Conservation (phyloP, 2,329 filamentous ascomycete species). For the Sporothrix pseudoabietina region DNA sequence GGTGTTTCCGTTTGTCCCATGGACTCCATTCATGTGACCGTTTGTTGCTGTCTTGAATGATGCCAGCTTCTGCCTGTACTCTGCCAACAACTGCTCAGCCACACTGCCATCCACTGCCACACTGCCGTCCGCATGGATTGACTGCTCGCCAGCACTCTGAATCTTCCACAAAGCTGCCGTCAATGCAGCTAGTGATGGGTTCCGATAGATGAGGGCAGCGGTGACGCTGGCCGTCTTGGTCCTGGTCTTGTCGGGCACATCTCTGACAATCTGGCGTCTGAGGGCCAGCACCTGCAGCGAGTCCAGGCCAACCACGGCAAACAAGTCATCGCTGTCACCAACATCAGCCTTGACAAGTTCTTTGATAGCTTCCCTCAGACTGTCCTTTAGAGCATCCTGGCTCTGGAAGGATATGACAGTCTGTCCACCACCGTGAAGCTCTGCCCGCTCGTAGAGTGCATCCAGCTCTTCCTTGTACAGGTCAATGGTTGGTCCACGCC, state of each 20-base stretch:
- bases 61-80: not conserved
- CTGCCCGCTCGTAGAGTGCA: not conserved
- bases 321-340: constrained; percentile 9
- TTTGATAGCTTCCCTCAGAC: not conserved
- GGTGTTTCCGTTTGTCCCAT: not conserved
- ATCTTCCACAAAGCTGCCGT: not conserved
- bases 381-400: not conserved
- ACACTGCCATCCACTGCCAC: not conserved
- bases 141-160: not conserved
- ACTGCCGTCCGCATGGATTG: too few relatives aligned
- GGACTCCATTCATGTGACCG: not conserved
- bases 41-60: not conserved
- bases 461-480: constrained; percentile 17
- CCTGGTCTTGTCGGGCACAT: not conserved
- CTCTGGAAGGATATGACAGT: not conserved
- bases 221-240: not conserved
- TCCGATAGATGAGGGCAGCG: not conserved
- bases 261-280: not conserved
- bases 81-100: not conserved
- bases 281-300: constrained; percentile 8
- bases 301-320: not conserved
- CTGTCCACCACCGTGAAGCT: not conserved
- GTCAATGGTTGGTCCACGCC: not conserved
- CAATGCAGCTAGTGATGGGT: not conserved
- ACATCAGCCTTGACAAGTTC: not conserved